Evolutionary conservation across 345 rosid species (phyloP), one percentile per base, ranked within the genome.

Genomic region (Tarenaya hassleriana): DNA sequence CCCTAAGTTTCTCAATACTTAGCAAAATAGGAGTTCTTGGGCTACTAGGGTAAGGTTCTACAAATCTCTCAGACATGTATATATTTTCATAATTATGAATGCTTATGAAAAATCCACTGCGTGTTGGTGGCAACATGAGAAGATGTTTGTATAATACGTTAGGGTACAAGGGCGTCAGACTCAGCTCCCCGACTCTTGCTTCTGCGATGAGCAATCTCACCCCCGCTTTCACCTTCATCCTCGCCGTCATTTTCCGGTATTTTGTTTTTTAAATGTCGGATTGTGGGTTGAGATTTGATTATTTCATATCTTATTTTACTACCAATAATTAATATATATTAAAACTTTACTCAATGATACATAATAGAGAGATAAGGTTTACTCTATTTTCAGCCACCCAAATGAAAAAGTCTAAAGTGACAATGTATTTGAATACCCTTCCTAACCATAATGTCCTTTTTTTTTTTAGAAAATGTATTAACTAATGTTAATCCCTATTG

Each of bases 151-250:
- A 64, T 43, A 11, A 56, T 53, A 64, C 57, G 48, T 50, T 44
- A 16, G 69, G 69, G 10, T 75, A 66, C 63, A 65, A 73, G 46
- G 91, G 84, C 20, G 53, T 83, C 51, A 47, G 72, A 47, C 77
- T 64, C 9, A 84, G 78, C 40, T 76, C 85, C 41, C 81, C 85
- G 8, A 73, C 80, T 20, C 69, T 78, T 42, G 78, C 66, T 52
- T 67, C 85, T 18, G 79, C 85, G 6, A 66, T 84, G 74, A 75
- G 77, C 35, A 81, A 81, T 45, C 75, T 81, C 7, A 49, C 83
- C 56, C 85, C 80, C 47, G 85, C 79, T 32, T 68, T 84, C 41
- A 69, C 83, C 32, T 84, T 76, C 69, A 41, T 78, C 10, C 76
- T 78, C 45, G 83, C 85, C 33, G 29, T 75, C 67, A 52, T 67